Evolutionary conservation across 2,329 filamentous ascomycete species (phyloP), one percentile per base, ranked within the genome.

Genomic region (Fusarium gaditjirri): DNA sequence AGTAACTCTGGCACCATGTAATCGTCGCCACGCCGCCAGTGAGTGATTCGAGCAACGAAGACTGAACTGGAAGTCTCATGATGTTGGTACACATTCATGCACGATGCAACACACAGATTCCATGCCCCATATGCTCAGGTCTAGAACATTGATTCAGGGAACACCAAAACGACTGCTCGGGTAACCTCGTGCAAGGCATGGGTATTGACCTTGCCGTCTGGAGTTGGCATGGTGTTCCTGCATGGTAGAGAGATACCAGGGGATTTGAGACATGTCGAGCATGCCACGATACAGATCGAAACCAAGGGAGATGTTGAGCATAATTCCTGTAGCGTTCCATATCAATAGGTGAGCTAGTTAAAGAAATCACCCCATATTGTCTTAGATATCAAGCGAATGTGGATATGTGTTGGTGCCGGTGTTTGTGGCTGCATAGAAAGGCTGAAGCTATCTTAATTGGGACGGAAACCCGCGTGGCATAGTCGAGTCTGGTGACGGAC

Each of bases 391-490:
- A 42, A 39, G 44, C 61, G 33, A 50, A 29, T 25, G 35, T 38
- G 21, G 62, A 43, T 41, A 61, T 56, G 42, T 54, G 23, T 31
- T 61, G 14, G 33, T 44, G 16, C 25, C 53, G 11, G 29, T 65
- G 50, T 60, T 43, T 59, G 65, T 70, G 70, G 69, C 57, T 69
- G 43, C 58, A 66, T 71, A 36, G 69, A 56, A 52, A 56, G 64
- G 68, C 62, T 64, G 65, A 50, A 54, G 64, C 64, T 66, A 72
- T 56, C 69, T 72, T 43, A 25, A 58, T 72, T 38, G 39, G 55
- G 65, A 56, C 33, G 21, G 52, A 72, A 46, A 44, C 42, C 70
- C 70, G 70, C 69, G 70, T 72, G 69, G 70, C 70, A 71, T 67
- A 31, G 38, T 65, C 44, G 59, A 49, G 43, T 47, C 60, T 31